Conservation (phyloP, 2,329 filamentous ascomycete species). For the Emericellopsis atlantica region DNA sequence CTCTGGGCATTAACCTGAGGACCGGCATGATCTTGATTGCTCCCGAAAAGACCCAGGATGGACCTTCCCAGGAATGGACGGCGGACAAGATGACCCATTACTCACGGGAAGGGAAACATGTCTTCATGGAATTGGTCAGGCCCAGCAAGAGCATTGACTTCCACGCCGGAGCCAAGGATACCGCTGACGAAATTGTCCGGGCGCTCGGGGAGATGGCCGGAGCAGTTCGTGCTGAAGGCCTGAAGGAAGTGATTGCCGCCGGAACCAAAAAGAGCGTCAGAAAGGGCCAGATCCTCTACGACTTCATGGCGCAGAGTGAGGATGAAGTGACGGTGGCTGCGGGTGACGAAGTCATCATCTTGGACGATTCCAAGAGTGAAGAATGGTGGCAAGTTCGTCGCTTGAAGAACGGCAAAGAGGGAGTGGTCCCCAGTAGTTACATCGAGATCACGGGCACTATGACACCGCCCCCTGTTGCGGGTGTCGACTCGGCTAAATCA, state of each 20-base stretch:
- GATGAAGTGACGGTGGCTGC: slow-evolving; percentile 89
- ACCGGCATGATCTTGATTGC: slow-evolving; percentile 85
- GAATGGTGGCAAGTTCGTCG: slow-evolving; percentile 97
- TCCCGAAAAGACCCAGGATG: slow-evolving; percentile 72
- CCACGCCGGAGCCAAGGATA: slow-evolving; percentile 94
- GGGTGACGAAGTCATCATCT: slow-evolving; percentile 79
- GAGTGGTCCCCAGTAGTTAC: slow-evolving; percentile 93
- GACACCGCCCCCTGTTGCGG: slow-evolving; percentile 32
- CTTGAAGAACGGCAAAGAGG: slow-evolving; percentile 84
- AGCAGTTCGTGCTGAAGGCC: slow-evolving; percentile 66
- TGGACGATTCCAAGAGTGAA: slow-evolving; percentile 86
- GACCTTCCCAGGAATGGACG: slow-evolving; percentile 81
- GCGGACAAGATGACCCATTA: slow-evolving; percentile 96
- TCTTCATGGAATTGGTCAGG: slow-evolving; percentile 84
- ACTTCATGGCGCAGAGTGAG: slow-evolving; percentile 92
- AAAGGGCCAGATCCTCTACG: slow-evolving; percentile 80
- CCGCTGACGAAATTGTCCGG: slow-evolving; percentile 82
- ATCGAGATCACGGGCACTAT: slow-evolving; percentile 72
- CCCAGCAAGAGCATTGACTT: slow-evolving; percentile 95
- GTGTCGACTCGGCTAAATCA: slow-evolving; percentile 42
- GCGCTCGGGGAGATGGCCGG: slow-evolving; percentile 83
- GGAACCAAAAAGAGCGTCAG: slow-evolving; percentile 58
- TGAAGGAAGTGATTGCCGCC: slow-evolving; percentile 78
- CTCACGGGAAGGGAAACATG: slow-evolving; percentile 93
- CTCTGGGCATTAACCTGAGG: slow-evolving; percentile 79